Evolutionary conservation across 768 basidiomycete genomes (phyloP).

Genomic region (Pleurotus platypus): DNA sequence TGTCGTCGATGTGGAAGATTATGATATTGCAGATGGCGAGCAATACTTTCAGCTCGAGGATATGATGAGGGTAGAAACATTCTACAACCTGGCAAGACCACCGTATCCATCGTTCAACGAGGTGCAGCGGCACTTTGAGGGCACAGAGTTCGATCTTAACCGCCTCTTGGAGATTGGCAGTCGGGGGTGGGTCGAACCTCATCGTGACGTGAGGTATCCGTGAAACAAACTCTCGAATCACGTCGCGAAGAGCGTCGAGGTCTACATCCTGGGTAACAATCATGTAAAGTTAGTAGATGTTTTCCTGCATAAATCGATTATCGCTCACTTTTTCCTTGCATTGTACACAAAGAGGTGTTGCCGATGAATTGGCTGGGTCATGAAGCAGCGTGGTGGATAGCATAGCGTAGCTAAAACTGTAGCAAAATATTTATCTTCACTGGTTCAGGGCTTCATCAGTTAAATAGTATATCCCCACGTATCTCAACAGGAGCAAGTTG

Average conservation of each 20-base stretch:
- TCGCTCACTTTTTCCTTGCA: too few relatives aligned
- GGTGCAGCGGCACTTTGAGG: not conserved
- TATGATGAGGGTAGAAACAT: not conserved
- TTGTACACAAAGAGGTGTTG: too few relatives aligned
- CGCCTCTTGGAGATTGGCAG: not conserved
- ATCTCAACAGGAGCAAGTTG: too few relatives aligned
- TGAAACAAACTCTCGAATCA: not conserved
- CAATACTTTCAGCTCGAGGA: not conserved
- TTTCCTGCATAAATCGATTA: too few relatives aligned
- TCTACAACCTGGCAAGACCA: conserved; percentile 3
- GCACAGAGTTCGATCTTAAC: not conserved
- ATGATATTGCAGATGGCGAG: conserved; percentile 3
- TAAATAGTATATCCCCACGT: too few relatives aligned
- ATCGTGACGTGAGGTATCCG: not conserved
- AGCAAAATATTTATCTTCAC: too few relatives aligned
- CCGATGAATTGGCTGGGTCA: too few relatives aligned
- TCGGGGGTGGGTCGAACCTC: not conserved
- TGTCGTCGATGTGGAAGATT: conserved; percentile 1
- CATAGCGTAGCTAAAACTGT: too few relatives aligned
- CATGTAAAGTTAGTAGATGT: too few relatives aligned
- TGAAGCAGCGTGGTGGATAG: too few relatives aligned
- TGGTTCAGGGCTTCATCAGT: too few relatives aligned
- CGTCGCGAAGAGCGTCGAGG: not conserved
- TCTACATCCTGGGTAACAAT: too few relatives aligned
- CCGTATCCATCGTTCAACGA: not conserved